phyloP scores from a whole-genome alignment of 176 grass and related monocot genomes.

The Oryza glumipatula region DNA sequence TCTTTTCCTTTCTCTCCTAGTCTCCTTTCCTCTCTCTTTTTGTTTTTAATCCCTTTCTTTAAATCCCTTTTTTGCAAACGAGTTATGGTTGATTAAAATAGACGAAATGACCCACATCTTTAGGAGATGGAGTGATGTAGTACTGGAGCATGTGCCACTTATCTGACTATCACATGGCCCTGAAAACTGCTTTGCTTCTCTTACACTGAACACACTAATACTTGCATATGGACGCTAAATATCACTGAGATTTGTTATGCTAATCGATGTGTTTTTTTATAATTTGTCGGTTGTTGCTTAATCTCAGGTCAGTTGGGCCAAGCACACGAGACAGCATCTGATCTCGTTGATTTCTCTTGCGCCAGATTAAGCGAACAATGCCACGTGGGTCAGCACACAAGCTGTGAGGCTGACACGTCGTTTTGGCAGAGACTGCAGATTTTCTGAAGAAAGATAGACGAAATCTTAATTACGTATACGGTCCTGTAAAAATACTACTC shows the following conservation, averaged over 20 bases:
- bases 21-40: neutral
- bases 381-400: too few species aligned
- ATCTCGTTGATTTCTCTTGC: too few species aligned
- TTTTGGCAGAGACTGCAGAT: too few species aligned
- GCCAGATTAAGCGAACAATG: too few species aligned
- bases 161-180: neutral
- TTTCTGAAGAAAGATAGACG: too few species aligned
- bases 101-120: neutral
- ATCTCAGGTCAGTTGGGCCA: too few species aligned
- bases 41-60: neutral
- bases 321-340: too few species aligned
- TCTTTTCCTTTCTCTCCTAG: neutral
- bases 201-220: neutral
- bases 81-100: neutral
- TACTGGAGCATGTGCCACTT: neutral
- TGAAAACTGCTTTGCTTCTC: neutral
- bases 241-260: neutral
- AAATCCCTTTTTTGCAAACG: neutral
- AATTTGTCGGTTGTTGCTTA: neutral
- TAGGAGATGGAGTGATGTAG: neutral
- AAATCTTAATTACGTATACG: too few species aligned
- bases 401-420: too few species aligned
- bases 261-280: neutral
- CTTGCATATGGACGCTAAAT: neutral
- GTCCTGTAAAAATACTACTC: too few species aligned